Conservation (phyloP, 176 grass and related monocot genomes). For the Guadua angustifolia region DNA sequence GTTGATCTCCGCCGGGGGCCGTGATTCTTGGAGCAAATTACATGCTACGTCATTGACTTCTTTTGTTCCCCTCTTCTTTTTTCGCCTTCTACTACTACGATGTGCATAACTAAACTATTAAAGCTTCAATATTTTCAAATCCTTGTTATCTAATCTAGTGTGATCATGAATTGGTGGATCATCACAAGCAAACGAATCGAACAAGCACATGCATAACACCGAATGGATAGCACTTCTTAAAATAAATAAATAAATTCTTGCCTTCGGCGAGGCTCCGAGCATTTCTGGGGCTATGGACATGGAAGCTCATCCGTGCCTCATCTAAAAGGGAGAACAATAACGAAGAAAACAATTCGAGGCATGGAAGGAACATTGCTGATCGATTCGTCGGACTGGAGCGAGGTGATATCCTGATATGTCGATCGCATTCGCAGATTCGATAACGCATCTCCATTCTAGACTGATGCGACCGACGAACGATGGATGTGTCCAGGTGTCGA, state of each 20-base stretch:
- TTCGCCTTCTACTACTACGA: not conserved
- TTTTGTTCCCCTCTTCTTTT: not conserved
- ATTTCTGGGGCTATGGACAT: not conserved
- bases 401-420: not conserved
- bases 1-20: slow-evolving; percentile 53
- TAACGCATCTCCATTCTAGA: not conserved
- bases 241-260: too few relatives aligned
- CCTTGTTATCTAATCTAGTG: not conserved
- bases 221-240: not conserved
- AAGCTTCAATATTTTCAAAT: not conserved
- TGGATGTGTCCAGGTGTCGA: not conserved
- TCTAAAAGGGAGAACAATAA: not conserved
- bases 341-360: not conserved
- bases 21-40: slow-evolving; percentile 35
- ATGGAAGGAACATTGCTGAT: not conserved
- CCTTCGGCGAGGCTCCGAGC: not conserved
- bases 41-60: not conserved
- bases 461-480: not conserved
- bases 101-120: not conserved
- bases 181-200: not conserved
- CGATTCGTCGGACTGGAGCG: not conserved
- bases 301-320: not conserved
- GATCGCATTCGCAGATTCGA: not conserved
- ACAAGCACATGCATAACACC: not conserved
- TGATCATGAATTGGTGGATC: not conserved